Percentiles rank a stretch among this genome's conserved stretches.
phyloP scores from a whole-genome alignment of 192 early-diverging fungal genomes.

The Gonapodya sp. region DNA sequence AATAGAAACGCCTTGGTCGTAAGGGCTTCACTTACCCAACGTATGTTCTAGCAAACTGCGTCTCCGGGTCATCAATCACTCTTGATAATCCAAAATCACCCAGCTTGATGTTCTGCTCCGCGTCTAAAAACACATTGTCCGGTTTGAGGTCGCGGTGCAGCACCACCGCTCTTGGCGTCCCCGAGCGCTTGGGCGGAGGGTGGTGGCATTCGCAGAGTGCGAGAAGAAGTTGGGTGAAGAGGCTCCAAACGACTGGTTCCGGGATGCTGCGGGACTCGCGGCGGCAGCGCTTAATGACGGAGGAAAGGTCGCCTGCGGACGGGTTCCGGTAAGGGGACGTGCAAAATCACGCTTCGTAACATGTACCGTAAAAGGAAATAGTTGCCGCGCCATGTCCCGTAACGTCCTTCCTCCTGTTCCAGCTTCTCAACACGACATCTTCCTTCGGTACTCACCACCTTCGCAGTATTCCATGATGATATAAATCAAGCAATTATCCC shows the following conservation, averaged over 20 bases:
- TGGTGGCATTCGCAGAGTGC: constrained; percentile 64
- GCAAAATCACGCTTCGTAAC: too few relatives aligned
- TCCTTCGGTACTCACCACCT: constrained; percentile 27
- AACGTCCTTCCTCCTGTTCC: too few relatives aligned
- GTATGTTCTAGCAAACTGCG: constrained; percentile 62
- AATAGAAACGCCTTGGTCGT: background rate
- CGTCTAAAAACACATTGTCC: constrained; percentile 68
- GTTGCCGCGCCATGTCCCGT: too few relatives aligned
- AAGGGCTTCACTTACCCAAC: constrained; percentile 44
- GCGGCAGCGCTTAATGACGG: constrained; percentile 51
- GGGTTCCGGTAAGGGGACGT: too few relatives aligned
- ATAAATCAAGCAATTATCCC: constrained; percentile 54
- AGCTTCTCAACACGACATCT: too few relatives aligned
- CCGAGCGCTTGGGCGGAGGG: constrained; percentile 19
- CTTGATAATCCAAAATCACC: constrained; percentile 68
- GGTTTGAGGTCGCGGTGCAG: constrained; percentile 69
- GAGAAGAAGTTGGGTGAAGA: constrained; percentile 51
- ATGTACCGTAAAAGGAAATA: too few relatives aligned
- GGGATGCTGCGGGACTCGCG: constrained; percentile 36
- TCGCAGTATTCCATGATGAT: constrained; percentile 77
- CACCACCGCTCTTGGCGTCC: constrained; percentile 34
- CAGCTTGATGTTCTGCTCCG: constrained; percentile 54
- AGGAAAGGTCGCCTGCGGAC: constrained; percentile 46
- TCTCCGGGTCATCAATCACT: constrained; percentile 43
- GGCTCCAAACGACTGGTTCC: constrained; percentile 57